These are phyloP conservation scores for Cyberlindnera petersonii DNA, from an alignment of 805 yeast genomes.

Conservation along the genomic window DNA sequence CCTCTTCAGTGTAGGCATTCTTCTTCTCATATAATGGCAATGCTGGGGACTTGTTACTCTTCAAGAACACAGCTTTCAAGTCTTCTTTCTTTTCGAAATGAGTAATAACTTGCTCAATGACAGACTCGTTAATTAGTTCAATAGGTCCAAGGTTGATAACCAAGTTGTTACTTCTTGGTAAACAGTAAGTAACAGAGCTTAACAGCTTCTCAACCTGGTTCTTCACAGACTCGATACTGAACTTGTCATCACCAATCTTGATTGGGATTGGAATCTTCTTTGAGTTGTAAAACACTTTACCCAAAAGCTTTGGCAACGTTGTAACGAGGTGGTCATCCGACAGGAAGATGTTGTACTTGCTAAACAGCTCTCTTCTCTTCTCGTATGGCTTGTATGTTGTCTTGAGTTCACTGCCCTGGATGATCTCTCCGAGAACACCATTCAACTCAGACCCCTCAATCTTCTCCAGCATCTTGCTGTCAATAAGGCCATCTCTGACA, in stretches of 20 bases:
- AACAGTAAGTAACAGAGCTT: constrained; percentile 53
- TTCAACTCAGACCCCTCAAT: constrained; percentile 28
- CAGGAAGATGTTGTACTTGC: constrained; percentile 70
- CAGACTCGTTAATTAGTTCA: constrained; percentile 38
- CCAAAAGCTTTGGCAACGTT: constrained; percentile 76
- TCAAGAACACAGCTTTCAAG: constrained; percentile 59
- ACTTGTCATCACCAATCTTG: constrained; percentile 37
- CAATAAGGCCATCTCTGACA: constrained; percentile 58
- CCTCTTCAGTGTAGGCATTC: constrained; percentile 37
- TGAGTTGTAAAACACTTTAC: constrained; percentile 67
- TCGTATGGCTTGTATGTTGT: constrained; percentile 87
- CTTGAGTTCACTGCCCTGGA: constrained; percentile 72
- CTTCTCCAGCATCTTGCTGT: constrained; percentile 26
- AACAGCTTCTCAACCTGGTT: constrained; percentile 58
- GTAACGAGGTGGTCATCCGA: constrained; percentile 82
- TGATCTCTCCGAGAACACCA: constrained; percentile 41
- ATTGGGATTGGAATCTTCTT: constrained; percentile 69
- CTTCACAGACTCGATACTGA: constrained; percentile 48
- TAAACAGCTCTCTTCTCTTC: constrained; percentile 69
- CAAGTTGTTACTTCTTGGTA: constrained; percentile 72
- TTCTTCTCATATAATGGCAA: constrained; percentile 78
- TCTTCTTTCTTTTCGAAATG: constrained; percentile 40
- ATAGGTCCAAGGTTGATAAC: constrained; percentile 62
- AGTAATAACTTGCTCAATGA: constrained; percentile 50
- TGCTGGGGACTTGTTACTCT: constrained; percentile 71